Base-by-base conservation (phyloP, 805 yeast genomes). In the Saitoella complicata region DNA sequence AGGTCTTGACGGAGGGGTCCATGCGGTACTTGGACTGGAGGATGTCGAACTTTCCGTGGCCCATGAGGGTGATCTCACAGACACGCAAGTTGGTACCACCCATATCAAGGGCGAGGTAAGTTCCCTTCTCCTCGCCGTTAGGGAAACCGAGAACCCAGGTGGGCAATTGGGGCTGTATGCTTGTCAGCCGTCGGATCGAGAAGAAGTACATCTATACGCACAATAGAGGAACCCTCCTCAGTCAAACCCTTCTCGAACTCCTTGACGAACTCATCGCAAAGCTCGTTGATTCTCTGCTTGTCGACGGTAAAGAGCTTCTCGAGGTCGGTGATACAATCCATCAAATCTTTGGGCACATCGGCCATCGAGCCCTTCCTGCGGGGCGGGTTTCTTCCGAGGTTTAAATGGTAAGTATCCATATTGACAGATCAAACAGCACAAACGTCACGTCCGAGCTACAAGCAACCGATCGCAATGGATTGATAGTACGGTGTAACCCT, bases 11-110 rank as follows among this genome's bases (percentile, higher is more conserved):
- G 50, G 67, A 61, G 41, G 45, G 46, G 8, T 55, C 95, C 63
- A 88, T 70, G 40, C 81, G 70, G 62, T 76, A 88, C 66, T 88
- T 88, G 54, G 85, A 76, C 66, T 87, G 95, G 29, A 78, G 72
- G 48, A 86, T 80, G 60, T 82, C 91, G 58, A 88, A 88, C 57
- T 81, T 75, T 48, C 82, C 72, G 61, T 80, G 72, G 51, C 98
- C 98, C 45, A 76, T 75, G 55, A 88, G 71, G 51, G 76, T 77
- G 57, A 88, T 88, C 59, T 80, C 73, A 47, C 88, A 95, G 41
- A 86, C 94, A 62, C 98, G 77, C 63, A 88, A 72, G 68, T 88
- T 88, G 50, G 98, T 88, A 50, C 98, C 98, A 61, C 98, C 98
- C 67, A 88, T 73, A 63, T 88, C 98, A 49, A 91, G 80, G 44